These are phyloP conservation scores for Calonectria honghensis DNA, from an alignment of 2,329 filamentous ascomycete species.

Conservation along the genomic window DNA sequence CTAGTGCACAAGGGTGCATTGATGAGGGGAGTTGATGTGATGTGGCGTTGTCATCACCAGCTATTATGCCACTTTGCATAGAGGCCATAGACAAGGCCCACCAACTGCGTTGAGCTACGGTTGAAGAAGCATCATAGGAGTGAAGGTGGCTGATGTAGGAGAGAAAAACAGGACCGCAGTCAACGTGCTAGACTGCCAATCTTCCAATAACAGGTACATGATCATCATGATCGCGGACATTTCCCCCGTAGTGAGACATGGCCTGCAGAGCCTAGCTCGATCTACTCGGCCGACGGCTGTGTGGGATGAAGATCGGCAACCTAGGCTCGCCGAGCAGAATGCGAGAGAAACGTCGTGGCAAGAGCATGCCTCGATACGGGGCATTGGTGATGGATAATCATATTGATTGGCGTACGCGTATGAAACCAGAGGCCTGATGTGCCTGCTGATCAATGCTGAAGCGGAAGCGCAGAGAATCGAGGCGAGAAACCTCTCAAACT, in stretches of 20 bases:
- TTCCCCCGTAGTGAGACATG: conserved; percentile 16
- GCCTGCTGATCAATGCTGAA: conserved; percentile 52
- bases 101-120: conserved; percentile 7
- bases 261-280: conserved; percentile 30
- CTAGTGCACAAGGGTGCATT: conserved; percentile 6
- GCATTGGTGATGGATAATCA: conserved; percentile 1
- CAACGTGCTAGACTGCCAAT: not conserved
- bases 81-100: conserved; percentile 14
- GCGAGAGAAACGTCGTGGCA: conserved; percentile 34
- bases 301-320: conserved; percentile 50
- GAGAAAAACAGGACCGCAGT: not conserved
- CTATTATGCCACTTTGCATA: not conserved
- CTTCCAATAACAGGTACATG: conserved; percentile 12
- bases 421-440: conserved; percentile 30
- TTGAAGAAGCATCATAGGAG: not conserved
- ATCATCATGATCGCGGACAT: conserved; percentile 34
- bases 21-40: conserved; percentile 12
- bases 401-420: not conserved
- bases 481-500: conserved; percentile 4
- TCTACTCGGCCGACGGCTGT: conserved; percentile 28
- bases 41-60: conserved; percentile 17
- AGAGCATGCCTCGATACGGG: conserved; percentile 11
- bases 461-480: conserved; percentile 16
- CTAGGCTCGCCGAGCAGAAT: conserved; percentile 30
- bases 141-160: not conserved